phyloP scores from a whole-genome alignment of 1,284 basidiomycete genomes.

The Vanrija humicola region DNA sequence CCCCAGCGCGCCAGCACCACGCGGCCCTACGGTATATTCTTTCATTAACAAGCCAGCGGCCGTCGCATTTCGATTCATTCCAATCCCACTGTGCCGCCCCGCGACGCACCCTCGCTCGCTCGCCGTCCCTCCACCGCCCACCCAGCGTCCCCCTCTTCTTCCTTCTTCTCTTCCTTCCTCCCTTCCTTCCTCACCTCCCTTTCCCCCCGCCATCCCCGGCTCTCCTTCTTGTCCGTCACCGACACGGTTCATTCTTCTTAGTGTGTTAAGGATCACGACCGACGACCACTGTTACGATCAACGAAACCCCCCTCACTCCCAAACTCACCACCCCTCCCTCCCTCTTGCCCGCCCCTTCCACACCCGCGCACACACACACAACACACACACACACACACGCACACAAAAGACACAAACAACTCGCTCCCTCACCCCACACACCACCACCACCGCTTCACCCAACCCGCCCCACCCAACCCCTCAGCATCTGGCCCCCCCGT shows the following conservation, averaged over 20 bases:
- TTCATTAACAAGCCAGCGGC: too few relatives aligned
- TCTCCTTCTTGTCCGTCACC: not conserved
- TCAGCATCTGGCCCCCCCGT: not conserved
- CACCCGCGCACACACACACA: too few relatives aligned
- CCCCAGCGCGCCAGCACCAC: too few relatives aligned
- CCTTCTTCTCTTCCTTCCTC: not conserved
- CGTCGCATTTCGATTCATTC: too few relatives aligned
- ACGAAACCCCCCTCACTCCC: not conserved
- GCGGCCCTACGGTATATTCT: too few relatives aligned
- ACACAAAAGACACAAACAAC: not conserved
- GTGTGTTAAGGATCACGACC: too few relatives aligned
- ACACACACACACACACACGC: not conserved
- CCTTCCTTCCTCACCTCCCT: not conserved
- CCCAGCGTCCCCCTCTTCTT: not conserved
- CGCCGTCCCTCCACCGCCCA: not conserved
- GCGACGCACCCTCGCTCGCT: too few relatives aligned
- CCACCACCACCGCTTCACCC: not conserved
- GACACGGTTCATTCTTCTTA: not conserved
- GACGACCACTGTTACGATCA: too few relatives aligned
- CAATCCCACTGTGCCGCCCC: too few relatives aligned
- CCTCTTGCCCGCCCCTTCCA: not conserved
- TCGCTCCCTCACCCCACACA: slow-evolving; percentile 1
- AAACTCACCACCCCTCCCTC: not conserved
- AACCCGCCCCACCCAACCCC: not conserved
- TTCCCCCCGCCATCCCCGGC: slow-evolving; percentile 3